Evolutionary conservation across 2,329 filamentous ascomycete species (phyloP), one percentile per base, ranked within the genome.

Genomic region (Xylaria sp.): DNA sequence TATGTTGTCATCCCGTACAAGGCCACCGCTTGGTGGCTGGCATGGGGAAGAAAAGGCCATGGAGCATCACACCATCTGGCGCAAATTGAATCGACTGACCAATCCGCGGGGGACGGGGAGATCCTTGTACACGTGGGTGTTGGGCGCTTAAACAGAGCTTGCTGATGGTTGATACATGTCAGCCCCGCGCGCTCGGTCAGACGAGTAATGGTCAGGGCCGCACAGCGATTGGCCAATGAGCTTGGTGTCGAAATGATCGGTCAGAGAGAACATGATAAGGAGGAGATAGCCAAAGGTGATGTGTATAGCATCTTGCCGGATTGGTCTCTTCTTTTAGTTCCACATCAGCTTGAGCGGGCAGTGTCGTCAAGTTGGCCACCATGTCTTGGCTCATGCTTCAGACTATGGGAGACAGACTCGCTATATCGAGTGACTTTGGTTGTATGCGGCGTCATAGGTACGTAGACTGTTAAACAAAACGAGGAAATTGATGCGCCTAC

Each of bases 401-500:
- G 56, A 73, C 73, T 74, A 73, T 79, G 78, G n/a, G 80, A 74
- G 80, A 78, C 80, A 79, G 74, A 74, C 72, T 64, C 45, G 49
- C 66, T 65, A 75, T 75, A 76, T 83, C 82, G 79, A 82, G 81
- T 85, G 83, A 85, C 80, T 77, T 74, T 63, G 71, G 58, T 55
- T 61, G 71, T 74, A 85, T 85, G 84, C 80, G 80, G 80, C 77
- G 79, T 79, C 78, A 81, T 75, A 72, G 61, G 58, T 54, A 39
- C 61, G 57, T n/a, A n/a, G n/a, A n/a, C 57, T 65, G 50, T 67
- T 63, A 63, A 68, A 56, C 50, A 60, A 67, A 75, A 64, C 86
- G 72, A 74, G 69, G 61, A 74, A 70, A 74, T 60, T 69, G 68
- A 72, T 75, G 76, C 70, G 75, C 93, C 90, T 89, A 98, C 95